These are phyloP conservation scores for Erythrophleum ivorense DNA, from an alignment of 331 rosid genomes.

Conservation along the genomic window DNA sequence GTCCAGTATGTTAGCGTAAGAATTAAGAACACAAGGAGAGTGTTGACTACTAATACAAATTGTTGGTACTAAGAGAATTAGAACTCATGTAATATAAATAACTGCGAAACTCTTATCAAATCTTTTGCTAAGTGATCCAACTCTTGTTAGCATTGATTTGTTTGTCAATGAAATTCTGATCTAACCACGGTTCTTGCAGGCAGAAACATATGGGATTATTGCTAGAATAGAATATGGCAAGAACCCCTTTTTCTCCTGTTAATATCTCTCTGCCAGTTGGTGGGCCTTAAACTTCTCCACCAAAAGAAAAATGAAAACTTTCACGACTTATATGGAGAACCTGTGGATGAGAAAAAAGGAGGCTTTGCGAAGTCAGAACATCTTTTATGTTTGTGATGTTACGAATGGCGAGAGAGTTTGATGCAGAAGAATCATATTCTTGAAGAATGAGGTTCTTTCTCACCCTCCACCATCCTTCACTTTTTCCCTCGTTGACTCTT, in stretches of 20 bases:
- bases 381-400: constrained; percentile 43
- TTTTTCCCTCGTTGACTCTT: constrained; percentile 60
- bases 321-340: constrained; percentile 43
- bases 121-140: not conserved
- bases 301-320: constrained; percentile 46
- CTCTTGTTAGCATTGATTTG: not conserved
- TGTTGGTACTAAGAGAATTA: no score
- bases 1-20: no score
- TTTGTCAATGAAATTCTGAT: constrained; percentile 26
- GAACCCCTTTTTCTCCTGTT: not conserved
- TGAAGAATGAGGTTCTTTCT: constrained; percentile 55
- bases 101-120: no score
- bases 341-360: constrained; percentile 49
- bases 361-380: constrained; percentile 50
- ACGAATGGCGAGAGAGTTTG: constrained; percentile 51
- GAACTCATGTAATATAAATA: no score
- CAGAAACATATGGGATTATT: constrained; percentile 24
- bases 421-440: constrained; percentile 61
- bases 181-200: constrained; percentile 12
- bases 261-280: constrained; percentile 39
- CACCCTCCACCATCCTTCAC: constrained; percentile 54
- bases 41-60: no score
- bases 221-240: constrained; percentile 44
- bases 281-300: constrained; percentile 52
- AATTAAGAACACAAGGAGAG: no score